Conservation (phyloP, 2,329 filamentous ascomycete species). For the Fusarium sp. region DNA sequence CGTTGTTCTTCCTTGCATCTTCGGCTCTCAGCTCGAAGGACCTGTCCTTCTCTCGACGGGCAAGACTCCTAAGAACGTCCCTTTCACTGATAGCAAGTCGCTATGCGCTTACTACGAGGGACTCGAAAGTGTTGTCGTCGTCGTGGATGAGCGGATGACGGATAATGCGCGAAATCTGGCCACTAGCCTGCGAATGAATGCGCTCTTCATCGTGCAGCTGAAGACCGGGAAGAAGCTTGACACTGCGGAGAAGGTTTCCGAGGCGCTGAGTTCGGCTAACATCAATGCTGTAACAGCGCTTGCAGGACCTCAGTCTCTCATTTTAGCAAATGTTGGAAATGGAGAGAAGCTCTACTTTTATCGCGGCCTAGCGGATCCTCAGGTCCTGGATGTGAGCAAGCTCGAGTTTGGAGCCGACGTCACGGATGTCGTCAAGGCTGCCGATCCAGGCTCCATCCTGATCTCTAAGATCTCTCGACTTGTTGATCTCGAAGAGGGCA, state of each 20-base stretch:
- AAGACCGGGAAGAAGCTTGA: background rate
- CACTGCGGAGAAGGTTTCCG: background rate
- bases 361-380: background rate
- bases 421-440: background rate
- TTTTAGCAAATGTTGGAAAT: background rate
- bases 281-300: conserved; percentile 13
- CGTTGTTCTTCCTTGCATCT: conserved; percentile 16
- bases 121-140: background rate
- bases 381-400: background rate
- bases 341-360: conserved; percentile 13
- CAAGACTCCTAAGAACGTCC: background rate
- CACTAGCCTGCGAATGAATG: background rate
- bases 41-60: conserved; percentile 2
- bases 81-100: background rate
- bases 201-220: conserved; percentile 8
- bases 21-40: conserved; percentile 7
- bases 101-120: conserved; percentile 4
- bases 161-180: conserved; percentile 25
- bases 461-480: background rate
- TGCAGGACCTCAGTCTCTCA: conserved; percentile 19
- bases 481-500: background rate
- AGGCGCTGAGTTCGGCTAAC: background rate
- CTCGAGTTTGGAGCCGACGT: conserved; percentile 9
- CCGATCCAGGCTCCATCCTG: background rate
- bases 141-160: conserved; percentile 9